Evolutionary conservation across 768 basidiomycete species (phyloP).

Genomic region (Neoboletus brunneissimus): DNA sequence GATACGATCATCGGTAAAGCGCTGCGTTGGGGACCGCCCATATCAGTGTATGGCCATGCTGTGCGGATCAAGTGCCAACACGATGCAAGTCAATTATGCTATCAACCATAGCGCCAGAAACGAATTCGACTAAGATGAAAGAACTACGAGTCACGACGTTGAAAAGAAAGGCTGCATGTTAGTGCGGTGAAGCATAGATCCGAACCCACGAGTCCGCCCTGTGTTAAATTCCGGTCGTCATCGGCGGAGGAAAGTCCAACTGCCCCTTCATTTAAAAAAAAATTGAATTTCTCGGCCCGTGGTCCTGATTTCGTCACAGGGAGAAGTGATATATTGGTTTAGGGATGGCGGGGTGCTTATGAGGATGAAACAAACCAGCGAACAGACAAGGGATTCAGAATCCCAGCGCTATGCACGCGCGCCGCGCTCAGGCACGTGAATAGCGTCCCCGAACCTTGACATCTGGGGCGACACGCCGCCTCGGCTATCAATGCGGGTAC

Average conservation of each 20-base stretch:
- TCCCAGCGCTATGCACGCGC: background rate
- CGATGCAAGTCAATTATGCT: background rate
- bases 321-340: background rate
- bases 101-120: background rate
- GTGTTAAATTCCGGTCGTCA: background rate
- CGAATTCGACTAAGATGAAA: background rate
- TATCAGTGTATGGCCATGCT: constrained; percentile 12
- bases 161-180: background rate
- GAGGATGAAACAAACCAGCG: constrained; percentile 13
- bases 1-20: constrained; percentile 4
- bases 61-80: constrained; percentile 2
- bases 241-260: constrained; percentile 13
- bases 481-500: background rate
- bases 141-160: background rate
- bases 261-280: constrained; percentile 9
- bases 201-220: constrained; percentile 2
- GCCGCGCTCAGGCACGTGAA: constrained; percentile 17
- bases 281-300: background rate
- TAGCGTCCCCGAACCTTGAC: constrained; percentile 4
- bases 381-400: background rate
- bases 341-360: background rate
- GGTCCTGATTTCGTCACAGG: constrained; percentile 2
- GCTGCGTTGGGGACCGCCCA: background rate
- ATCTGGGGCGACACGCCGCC: background rate
- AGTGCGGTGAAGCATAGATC: constrained; percentile 1